These are phyloP conservation scores for Plasmodium ovale DNA, from an alignment of 169 alveolate species.

Conservation along the genomic window DNA sequence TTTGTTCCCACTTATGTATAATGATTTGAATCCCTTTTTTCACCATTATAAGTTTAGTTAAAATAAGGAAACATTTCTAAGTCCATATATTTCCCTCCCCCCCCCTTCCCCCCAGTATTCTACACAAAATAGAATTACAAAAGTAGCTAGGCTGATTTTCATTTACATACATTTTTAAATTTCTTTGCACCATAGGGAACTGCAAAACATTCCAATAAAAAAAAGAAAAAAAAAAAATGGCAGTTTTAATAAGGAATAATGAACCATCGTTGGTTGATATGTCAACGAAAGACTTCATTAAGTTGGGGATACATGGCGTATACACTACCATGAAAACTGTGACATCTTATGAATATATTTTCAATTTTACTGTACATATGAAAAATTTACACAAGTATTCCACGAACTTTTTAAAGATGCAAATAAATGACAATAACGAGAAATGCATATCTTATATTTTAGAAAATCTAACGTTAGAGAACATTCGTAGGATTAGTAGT, in stretches of 20 bases:
- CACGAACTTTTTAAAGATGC: slow-evolving; percentile 30
- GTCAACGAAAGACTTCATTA: slow-evolving; percentile 31
- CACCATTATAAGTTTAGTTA: too few species aligned
- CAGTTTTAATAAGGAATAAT: slow-evolving; percentile 37
- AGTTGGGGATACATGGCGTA: slow-evolving; percentile 62
- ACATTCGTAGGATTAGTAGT: slow-evolving; percentile 26
- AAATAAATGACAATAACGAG: slow-evolving; percentile 18
- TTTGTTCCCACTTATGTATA: background rate
- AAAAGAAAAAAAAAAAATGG: slow-evolving; percentile 42
- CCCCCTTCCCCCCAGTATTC: too few species aligned
- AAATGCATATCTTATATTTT: slow-evolving; percentile 46
- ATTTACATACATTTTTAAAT: background rate
- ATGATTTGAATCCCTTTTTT: background rate
- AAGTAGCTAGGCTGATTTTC: background rate
- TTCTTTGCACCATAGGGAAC: slow-evolving; percentile 2
- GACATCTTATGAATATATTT: slow-evolving; percentile 41
- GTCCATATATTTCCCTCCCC: too few species aligned
- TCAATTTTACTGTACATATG: slow-evolving; percentile 61
- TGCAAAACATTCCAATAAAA: background rate
- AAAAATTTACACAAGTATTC: slow-evolving; percentile 36
- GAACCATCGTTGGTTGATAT: slow-evolving; percentile 48
- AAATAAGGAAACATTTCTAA: too few species aligned
- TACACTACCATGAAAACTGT: slow-evolving; percentile 70
- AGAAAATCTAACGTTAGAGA: slow-evolving; percentile 27
- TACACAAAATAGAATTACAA: background rate